Conservation (phyloP, 352 stramenopile genomes). For the Phytophthora tentaculata region DNA sequence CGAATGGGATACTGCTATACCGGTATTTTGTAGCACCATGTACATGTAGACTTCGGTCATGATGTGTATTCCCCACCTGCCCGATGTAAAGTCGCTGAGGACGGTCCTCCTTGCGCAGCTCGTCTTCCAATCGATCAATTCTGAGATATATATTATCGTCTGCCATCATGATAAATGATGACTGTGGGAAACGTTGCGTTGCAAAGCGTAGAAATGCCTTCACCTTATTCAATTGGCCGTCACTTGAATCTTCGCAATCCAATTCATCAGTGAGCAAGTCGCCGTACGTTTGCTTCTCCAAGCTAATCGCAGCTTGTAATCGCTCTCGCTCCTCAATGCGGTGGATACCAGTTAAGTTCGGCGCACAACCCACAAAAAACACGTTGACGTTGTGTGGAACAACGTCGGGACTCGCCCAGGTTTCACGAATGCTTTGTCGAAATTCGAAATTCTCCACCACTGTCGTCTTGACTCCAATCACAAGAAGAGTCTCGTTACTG, state of each 20-base stretch:
- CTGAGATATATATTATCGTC: slow-evolving; percentile 63
- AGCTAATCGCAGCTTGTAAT: slow-evolving; percentile 20
- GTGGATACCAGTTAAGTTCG: not conserved
- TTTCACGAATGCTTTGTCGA: slow-evolving; percentile 49
- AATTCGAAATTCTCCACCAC: slow-evolving; percentile 37
- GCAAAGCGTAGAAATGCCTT: slow-evolving; percentile 56
- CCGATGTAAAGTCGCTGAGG: slow-evolving; percentile 19
- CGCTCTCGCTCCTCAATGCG: slow-evolving; percentile 1
- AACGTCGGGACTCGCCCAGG: slow-evolving; percentile 36
- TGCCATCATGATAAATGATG: slow-evolving; percentile 52
- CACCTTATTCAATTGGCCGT: slow-evolving; percentile 50
- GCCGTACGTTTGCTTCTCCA: slow-evolving; percentile 38
- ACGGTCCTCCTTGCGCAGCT: slow-evolving; percentile 2
- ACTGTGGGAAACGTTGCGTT: not conserved
- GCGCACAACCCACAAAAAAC: slow-evolving; percentile 48
- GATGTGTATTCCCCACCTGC: slow-evolving; percentile 16
- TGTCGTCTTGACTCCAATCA: slow-evolving; percentile 61
- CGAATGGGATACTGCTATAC: too few relatives aligned
- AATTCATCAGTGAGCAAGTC: slow-evolving; percentile 56
- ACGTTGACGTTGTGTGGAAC: slow-evolving; percentile 33
- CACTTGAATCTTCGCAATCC: slow-evolving; percentile 53
- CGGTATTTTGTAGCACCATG: too few relatives aligned
- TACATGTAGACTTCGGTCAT: too few relatives aligned
- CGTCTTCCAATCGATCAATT: slow-evolving; percentile 17
- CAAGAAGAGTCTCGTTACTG: slow-evolving; percentile 14